Base-by-base conservation (phyloP, 2,329 filamentous ascomycete genomes). In the Penicillium olsonii region DNA sequence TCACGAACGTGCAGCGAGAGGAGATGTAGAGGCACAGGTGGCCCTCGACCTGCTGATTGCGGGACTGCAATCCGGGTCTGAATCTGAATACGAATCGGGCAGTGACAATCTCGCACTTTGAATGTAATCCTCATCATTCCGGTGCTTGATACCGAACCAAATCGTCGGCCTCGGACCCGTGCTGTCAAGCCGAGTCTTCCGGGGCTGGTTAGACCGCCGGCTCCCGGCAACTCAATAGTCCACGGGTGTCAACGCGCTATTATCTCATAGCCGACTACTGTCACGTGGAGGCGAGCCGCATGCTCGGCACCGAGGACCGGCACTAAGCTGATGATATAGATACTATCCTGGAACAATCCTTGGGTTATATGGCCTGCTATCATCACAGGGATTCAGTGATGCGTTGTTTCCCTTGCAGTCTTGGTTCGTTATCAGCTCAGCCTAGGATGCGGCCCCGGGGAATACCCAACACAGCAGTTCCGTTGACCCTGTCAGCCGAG, bases 21-120 rank as follows among this genome's bases (percentile, higher is more conserved):
- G 73, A 6, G 70, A 76, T 46, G 40, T 51, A 9, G 60, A 64
- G 17, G 72, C 73, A 8, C 49, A 70, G 43, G 56, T 54, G 18
- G 63, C 65, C 15, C 37, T 75, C 40, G 67, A 75, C 48, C 59
- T 61, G 17, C 47, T 69, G 39, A 47, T 59, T 24, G 5, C 4
- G 22, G 22, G 8, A 24, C 4, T 24, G 5, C 22, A 24, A n/a
- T 34, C 42, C 20, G 45, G 37, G 12, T 39, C 31, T 7, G 24
- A 35, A 38, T 50, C 33, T 29, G 42, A 55, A 10, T 47, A 29
- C 11, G 39, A 38, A 34, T 22, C 18, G 18, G 33, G 34, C 3
- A 44, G 29, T 15, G 48, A 48, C 15, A 33, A 48, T 18, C 19
- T 31, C 27, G 27, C 31, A 17, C 33, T 37, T 8, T 47, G 47